Evolutionary conservation across 345 rosid species (phyloP).

Genomic region (Populus euphratica): DNA sequence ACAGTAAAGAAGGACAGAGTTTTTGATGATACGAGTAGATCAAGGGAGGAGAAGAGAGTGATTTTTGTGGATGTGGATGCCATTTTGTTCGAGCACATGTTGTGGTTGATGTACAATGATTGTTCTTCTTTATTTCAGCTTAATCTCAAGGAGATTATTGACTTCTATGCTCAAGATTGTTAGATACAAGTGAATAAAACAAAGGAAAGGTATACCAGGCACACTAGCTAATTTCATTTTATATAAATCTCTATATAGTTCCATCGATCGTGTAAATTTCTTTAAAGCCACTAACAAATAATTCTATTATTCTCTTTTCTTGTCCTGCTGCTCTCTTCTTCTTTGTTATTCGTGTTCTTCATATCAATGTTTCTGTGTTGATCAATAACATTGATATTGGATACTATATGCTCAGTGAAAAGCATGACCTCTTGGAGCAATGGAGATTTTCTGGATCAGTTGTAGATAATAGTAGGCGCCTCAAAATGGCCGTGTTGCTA

Average conservation of each 20-base stretch:
- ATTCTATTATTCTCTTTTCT: neutral
- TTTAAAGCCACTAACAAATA: neutral
- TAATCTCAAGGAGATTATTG: slow-evolving; percentile 68
- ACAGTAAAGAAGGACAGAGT: slow-evolving; percentile 18
- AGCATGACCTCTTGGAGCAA: neutral
- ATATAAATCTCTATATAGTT: too few relatives aligned
- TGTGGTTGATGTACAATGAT: slow-evolving; percentile 77
- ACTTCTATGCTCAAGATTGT: slow-evolving; percentile 69
- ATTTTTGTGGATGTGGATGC: slow-evolving; percentile 66
- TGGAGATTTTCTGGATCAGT: neutral
- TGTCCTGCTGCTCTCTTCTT: neutral
- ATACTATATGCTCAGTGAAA: neutral
- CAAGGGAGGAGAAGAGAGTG: slow-evolving; percentile 27
- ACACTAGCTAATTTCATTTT: neutral
- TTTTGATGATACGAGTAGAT: slow-evolving; percentile 8
- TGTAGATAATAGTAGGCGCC: neutral
- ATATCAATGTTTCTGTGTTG: neutral
- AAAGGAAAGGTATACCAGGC: neutral
- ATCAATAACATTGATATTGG: neutral
- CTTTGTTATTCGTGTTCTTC: neutral
- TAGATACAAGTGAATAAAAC: slow-evolving; percentile 6
- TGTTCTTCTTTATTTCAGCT: slow-evolving; percentile 62
- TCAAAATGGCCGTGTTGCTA: neutral
- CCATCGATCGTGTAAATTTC: neutral
- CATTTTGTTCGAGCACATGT: slow-evolving; percentile 84